Evolutionary conservation across 345 rosid genomes (phyloP), one percentile per base, ranked within the genome.

Genomic region (Eucalyptus paniculata): DNA sequence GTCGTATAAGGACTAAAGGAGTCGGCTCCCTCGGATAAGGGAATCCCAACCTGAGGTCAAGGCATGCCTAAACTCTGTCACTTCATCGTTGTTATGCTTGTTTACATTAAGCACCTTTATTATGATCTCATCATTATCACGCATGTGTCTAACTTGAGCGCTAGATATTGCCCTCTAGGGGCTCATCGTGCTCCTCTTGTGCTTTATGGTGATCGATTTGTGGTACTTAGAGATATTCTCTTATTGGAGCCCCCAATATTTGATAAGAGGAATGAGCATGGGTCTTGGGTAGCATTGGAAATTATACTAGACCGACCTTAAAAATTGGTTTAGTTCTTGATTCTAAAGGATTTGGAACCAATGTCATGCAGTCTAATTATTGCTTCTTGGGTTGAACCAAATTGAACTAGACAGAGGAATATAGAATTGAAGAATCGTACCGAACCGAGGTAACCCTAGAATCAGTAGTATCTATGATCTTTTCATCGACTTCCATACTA

Each of bases 261-360:
- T 18, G 12, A 69, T 34, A 17, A 34, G 3, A 26, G n/a, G 67
- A 3, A 9, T 12, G 67, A 58, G 65, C 65, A 58, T 11, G n/a
- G 16, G 15, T 58, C n/a, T 12, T 12, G 0, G 0, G 67, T 58
- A 26, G 32, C 12, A 26, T 26, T 0, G 4, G 4, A 0, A 60
- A 28, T 60, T 32, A 1, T 1, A 60, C 15, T 0, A 28, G 1
- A 26, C 8, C 4, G 16, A 28, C 16, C 67, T 26, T 60, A 28
- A 28, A 12, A 60, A 26, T 60, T 60, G 32, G 32, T 28, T 0
- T 28, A 1, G 2, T 12, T 28, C 16, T 8, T 8, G 16, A 28
- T 60, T 60, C n/a, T 2, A 28, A 60, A 28, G 30, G 11, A 26
- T 60, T 12, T 60, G 32, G 8, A 60, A 60, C 0, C 0, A 8